Conservation (phyloP, 2,329 filamentous ascomycete genomes). For the Arthrobotrys iridis region DNA sequence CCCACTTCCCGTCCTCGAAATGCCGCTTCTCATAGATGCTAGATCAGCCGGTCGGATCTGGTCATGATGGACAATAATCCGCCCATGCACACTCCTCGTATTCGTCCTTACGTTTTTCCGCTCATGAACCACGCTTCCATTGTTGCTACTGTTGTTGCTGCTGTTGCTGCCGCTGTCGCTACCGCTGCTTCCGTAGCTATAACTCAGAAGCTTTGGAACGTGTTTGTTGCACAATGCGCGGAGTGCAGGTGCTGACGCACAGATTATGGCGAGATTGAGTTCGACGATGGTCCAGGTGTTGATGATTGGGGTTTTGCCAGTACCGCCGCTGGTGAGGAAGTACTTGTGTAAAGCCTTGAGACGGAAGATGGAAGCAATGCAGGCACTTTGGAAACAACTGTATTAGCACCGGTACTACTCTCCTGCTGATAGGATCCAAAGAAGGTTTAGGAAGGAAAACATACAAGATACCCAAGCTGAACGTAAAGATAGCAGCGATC, state of each 20-base stretch:
- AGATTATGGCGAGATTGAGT: constrained; percentile 51
- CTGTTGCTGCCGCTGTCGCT: neutral
- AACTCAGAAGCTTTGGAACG: constrained; percentile 43
- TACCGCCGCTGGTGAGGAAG: constrained; percentile 38
- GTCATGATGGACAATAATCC: constrained; percentile 36
- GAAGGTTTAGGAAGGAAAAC: neutral
- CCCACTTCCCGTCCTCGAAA: constrained; percentile 8
- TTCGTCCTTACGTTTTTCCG: neutral
- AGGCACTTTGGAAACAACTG: constrained; percentile 14
- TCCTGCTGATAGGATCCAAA: neutral
- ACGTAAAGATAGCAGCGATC: constrained; percentile 47
- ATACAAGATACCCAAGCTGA: constrained; percentile 52
- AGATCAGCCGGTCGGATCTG: constrained; percentile 23
- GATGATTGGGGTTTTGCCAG: constrained; percentile 43
- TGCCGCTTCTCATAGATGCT: constrained; percentile 4
- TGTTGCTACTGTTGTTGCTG: neutral
- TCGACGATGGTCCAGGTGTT: constrained; percentile 52
- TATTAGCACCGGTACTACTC: neutral
- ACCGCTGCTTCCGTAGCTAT: neutral
- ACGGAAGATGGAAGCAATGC: constrained; percentile 46
- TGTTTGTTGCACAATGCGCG: constrained; percentile 45
- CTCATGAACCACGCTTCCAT: neutral
- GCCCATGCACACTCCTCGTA: constrained; percentile 12
- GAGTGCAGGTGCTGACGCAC: constrained; percentile 45
- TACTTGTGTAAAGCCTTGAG: constrained; percentile 38